Conservation (phyloP, 352 stramenopile species). For the Phytophthora fragariaefolia region DNA sequence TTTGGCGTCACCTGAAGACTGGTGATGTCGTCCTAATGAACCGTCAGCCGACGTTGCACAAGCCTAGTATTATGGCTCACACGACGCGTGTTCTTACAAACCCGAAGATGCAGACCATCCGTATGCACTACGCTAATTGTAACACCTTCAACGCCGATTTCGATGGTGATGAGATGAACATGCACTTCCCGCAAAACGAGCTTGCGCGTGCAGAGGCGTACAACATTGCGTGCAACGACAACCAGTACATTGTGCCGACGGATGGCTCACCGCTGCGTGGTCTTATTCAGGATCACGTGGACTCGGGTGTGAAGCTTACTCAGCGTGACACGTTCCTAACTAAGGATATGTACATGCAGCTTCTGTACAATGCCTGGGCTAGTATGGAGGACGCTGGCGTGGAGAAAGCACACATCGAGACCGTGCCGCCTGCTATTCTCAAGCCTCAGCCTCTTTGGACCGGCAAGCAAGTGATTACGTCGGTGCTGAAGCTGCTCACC, state of each 20-base stretch:
- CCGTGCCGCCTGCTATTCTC: constrained; percentile 96
- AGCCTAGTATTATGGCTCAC: constrained; percentile 99
- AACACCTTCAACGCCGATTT: constrained; percentile 99
- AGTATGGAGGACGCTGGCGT: constrained; percentile 95
- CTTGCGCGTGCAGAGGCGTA: constrained; percentile 97
- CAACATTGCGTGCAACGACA: constrained; percentile 97
- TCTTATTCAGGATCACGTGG: constrained; percentile 99
- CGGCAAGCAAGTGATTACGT: constrained; percentile 99
- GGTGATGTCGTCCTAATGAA: constrained; percentile 99
- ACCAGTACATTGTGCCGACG: constrained; percentile 98
- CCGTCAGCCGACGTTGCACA: constrained; percentile 99
- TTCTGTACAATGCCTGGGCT: constrained; percentile 95
- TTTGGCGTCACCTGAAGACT: constrained; percentile 98
- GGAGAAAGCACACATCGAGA: constrained; percentile 92
- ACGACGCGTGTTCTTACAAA: constrained; percentile 96
- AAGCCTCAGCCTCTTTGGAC: constrained; percentile 98
- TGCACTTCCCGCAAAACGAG: constrained; percentile 99
- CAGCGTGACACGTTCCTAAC: constrained; percentile 98
- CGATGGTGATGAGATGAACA: constrained; percentile 99
- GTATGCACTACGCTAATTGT: constrained; percentile 99
- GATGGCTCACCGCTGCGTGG: constrained; percentile 98
- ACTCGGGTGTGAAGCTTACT: constrained; percentile 98
- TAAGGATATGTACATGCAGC: constrained; percentile 98
- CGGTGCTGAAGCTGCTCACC: constrained; percentile 95
- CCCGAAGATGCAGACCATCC: constrained; percentile 98